These are phyloP conservation scores for Fusarium ambrosium DNA, from an alignment of 2,329 filamentous ascomycete species.

Conservation along the genomic window DNA sequence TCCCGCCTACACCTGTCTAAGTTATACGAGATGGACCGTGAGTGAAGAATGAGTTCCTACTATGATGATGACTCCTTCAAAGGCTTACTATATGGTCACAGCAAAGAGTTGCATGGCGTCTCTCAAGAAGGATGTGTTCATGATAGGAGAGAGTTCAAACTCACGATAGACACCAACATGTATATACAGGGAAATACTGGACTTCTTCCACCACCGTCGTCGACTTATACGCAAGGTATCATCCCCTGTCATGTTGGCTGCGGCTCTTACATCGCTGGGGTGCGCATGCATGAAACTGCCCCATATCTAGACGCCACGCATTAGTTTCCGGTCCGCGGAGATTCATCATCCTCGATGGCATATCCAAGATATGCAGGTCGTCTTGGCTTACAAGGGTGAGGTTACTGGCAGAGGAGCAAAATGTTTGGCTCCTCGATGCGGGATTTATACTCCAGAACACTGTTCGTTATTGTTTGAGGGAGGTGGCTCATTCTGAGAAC, in stretches of 20 bases:
- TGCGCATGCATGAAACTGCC: background rate
- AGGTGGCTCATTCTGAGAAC: background rate
- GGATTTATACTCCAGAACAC: background rate
- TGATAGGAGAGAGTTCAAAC: background rate
- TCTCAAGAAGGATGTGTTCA: background rate
- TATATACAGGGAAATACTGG: background rate
- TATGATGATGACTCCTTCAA: background rate
- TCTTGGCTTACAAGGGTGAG: constrained; percentile 15
- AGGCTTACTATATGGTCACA: too few species aligned
- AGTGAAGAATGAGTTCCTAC: background rate
- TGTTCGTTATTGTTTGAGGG: background rate
- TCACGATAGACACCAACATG: background rate
- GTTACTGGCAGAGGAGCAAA: background rate
- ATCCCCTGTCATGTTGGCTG: background rate
- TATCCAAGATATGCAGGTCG: background rate
- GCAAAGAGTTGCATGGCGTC: background rate
- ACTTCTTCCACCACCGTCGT: background rate
- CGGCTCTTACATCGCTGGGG: background rate
- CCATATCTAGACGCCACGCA: background rate
- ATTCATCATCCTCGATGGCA: background rate
- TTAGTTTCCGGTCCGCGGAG: background rate
- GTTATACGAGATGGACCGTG: background rate
- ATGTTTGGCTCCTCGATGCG: background rate
- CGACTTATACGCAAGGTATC: background rate
- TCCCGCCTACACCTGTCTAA: background rate